A percentile compares a stretch with the other conserved stretches of the same genome.
These are phyloP conservation scores for Spizellomyces punctatus DNA, from an alignment of 192 early-diverging fungal species.

Conservation along the genomic window DNA sequence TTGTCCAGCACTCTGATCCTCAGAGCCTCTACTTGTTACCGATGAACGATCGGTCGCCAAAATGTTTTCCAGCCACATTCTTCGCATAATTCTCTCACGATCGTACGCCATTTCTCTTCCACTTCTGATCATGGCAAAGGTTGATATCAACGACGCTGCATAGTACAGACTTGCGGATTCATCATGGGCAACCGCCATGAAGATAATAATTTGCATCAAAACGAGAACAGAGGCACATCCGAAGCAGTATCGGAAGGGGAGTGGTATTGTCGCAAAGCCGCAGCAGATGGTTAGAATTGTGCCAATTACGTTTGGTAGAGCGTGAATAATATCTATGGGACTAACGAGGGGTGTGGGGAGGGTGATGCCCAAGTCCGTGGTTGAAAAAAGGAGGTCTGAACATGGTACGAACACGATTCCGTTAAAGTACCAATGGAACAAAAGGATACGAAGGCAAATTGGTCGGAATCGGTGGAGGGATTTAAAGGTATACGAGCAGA, in stretches of 20 bases:
- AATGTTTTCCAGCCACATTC: conserved; percentile 1
- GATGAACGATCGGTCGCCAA: background rate
- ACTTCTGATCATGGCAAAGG: background rate
- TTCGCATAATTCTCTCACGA: background rate
- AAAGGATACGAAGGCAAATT: background rate
- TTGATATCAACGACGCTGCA: background rate
- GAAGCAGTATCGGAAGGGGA: background rate
- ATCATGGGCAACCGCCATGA: background rate
- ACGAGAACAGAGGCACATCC: background rate
- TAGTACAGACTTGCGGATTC: background rate
- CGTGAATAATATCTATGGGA: background rate
- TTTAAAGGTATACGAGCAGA: background rate
- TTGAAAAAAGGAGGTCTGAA: background rate
- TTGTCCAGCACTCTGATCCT: background rate
- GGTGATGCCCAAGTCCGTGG: background rate
- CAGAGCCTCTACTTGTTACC: background rate
- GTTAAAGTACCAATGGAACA: background rate
- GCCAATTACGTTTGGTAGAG: background rate
- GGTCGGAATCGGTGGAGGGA: background rate
- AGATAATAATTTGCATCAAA: background rate
- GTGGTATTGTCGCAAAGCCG: background rate
- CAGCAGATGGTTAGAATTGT: conserved; percentile 1
- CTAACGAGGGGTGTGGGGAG: too few relatives aligned
- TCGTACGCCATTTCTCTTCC: conserved; percentile 2
- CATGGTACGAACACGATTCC: background rate